Evolutionary conservation across 257 asterid genomes (phyloP).

Genomic region (Fraxinus pennsylvanica): DNA sequence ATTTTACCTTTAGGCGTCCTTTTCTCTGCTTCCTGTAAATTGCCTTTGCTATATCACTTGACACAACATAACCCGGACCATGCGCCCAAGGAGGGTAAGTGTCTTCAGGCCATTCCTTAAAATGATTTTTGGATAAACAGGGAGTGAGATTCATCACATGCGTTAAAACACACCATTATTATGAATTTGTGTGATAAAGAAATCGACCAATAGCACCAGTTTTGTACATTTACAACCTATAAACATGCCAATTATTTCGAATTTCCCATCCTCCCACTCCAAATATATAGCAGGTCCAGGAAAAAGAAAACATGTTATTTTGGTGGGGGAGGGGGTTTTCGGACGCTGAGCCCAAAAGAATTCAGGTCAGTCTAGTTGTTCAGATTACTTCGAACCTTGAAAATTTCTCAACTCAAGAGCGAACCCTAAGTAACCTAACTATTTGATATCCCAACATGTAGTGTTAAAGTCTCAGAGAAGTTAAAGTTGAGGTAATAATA

Average conservation of each 20-base stretch:
- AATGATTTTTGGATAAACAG: slow-evolving; percentile 6
- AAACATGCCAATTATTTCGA: background rate
- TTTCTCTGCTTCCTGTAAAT: slow-evolving; percentile 59
- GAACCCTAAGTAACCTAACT: background rate
- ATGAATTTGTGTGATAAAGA: slow-evolving; percentile 7
- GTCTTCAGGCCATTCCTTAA: slow-evolving; percentile 89
- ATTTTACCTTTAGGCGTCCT: slow-evolving; percentile 67
- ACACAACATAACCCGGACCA: slow-evolving; percentile 91
- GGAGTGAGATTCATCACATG: slow-evolving; percentile 22
- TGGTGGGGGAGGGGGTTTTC: background rate
- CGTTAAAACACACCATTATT: background rate
- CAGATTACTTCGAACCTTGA: background rate
- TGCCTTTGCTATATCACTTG: slow-evolving; percentile 74
- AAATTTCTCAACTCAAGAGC: background rate
- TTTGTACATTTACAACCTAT: background rate
- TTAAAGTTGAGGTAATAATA: background rate
- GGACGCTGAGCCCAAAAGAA: background rate
- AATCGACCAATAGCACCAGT: background rate
- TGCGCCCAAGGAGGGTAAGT: slow-evolving; percentile 92
- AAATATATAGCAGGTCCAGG: too few species aligned
- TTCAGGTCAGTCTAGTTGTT: background rate
- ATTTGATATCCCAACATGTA: background rate
- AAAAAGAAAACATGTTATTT: background rate
- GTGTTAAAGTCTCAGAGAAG: background rate
- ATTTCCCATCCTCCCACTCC: background rate